Base-by-base conservation (phyloP, 2,329 filamentous ascomycete genomes). In the Verticillium albo-atrum region DNA sequence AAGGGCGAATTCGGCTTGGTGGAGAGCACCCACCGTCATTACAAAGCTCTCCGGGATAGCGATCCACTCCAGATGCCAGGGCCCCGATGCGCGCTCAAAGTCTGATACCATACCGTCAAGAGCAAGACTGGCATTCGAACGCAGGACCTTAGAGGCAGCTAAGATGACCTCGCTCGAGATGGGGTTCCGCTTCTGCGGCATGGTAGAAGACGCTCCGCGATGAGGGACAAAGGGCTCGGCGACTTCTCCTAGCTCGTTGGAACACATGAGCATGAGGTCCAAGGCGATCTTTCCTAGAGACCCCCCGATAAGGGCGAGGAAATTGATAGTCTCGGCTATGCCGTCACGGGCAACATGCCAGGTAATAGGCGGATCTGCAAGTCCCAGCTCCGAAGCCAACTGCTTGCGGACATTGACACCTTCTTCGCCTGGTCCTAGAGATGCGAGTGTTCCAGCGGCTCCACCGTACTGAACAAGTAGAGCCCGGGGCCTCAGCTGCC, bases 21-120 rank as follows among this genome's bases (percentile, higher is more conserved):
- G 72, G 14, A 85, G 68, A 0, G 82, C 76, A 0, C 82, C 82
- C 1, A 82, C 78, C 2, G 77, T 78, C 28, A 82, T 71, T 5
- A 84, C 78, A 60, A 85, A 86, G 54, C 76, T 79, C 58, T 81
- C 77, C 0, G 82, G 82, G 0, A 85, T 68, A 10, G 82, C 81
- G 3, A 79, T 77, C 82, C 82, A 86, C 64, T 86, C 82, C 10
- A 85, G 69, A 69, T 85, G 82, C 83, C 83, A 85, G 0, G 82
- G 82, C 0, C 83, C 82, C 6, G 79, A 82, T 1, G 82, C 82
- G 1, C 83, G 77, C 66, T 85, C 83, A 56, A 84, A 84, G 61
- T 85, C 83, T 0, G 77, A 76, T 0, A 85, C 79, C 82, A 85
- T 84, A 2, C 75, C 81, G 62, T 85, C 82, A 1, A 85, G 74